phyloP scores from a whole-genome alignment of 2,329 filamentous ascomycete species.

The Curvularia eragrostidis region DNA sequence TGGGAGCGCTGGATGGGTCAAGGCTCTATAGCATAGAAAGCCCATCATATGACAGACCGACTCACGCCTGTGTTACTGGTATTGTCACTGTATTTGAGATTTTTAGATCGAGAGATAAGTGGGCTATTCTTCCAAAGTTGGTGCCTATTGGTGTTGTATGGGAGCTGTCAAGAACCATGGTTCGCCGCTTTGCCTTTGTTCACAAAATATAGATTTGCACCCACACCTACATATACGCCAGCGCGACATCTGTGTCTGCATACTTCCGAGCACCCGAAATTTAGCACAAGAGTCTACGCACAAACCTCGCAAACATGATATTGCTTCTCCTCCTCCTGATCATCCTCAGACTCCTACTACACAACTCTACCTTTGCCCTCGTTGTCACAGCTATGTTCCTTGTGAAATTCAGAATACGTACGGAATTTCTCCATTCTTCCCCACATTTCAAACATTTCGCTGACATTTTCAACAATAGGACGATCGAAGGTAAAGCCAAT shows the following conservation, averaged over 20 bases:
- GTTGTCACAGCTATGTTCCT: not conserved
- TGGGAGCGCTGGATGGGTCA: no score
- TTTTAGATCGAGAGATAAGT: no score
- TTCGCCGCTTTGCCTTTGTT: not conserved
- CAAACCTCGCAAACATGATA: not conserved
- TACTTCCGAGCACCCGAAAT: not conserved
- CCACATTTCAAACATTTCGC: not conserved
- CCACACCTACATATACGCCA: not conserved
- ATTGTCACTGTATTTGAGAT: no score
- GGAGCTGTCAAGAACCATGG: not conserved
- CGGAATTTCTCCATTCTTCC: not conserved
- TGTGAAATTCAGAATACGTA: not conserved
- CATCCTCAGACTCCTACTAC: not conserved
- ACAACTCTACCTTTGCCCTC: not conserved
- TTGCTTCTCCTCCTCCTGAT: not conserved
- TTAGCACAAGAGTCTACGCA: not conserved
- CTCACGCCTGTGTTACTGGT: no score
- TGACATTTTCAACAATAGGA: not conserved
- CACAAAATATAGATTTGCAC: not conserved
- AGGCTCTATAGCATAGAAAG: no score
- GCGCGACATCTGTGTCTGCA: not conserved
- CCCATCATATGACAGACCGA: no score
- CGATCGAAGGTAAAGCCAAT: not conserved
- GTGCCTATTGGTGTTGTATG: not conserved
- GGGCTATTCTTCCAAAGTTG: not conserved